These are phyloP conservation scores for Sugiyamaella americana DNA, from an alignment of 805 yeast genomes.

Conservation along the genomic window DNA sequence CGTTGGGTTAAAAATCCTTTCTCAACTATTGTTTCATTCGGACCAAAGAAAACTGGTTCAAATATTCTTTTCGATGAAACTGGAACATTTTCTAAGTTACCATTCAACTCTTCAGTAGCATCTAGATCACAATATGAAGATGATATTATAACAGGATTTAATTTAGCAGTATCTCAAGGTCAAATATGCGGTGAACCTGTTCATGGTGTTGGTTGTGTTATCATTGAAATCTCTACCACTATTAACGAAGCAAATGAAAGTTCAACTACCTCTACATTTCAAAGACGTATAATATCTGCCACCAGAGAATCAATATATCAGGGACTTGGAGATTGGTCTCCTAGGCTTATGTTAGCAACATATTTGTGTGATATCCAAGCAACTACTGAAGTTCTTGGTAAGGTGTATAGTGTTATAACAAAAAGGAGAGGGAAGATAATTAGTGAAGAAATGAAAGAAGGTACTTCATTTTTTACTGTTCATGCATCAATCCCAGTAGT, in stretches of 20 bases:
- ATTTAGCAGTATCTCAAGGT: constrained; percentile 74
- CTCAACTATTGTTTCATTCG: constrained; percentile 55
- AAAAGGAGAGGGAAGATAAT: constrained; percentile 77
- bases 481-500: constrained; percentile 84
- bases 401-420: constrained; percentile 91
- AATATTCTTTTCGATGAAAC: constrained; percentile 61
- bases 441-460: constrained; percentile 95
- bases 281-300: constrained; percentile 69
- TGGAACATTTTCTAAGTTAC: constrained; percentile 32
- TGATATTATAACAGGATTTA: constrained; percentile 75
- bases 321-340: constrained; percentile 73
- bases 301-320: constrained; percentile 69
- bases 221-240: constrained; percentile 30
- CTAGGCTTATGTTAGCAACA: constrained; percentile 86
- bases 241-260: constrained; percentile 21
- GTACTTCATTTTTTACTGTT: constrained; percentile 91
- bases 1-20: constrained; percentile 21
- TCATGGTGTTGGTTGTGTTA: constrained; percentile 65
- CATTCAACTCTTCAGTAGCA: constrained; percentile 22
- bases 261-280: constrained; percentile 28
- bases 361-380: constrained; percentile 95
- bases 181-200: constrained; percentile 85
- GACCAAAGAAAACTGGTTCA: constrained; percentile 71
- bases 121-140: constrained; percentile 42
- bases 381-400: constrained; percentile 87